phyloP scores from a whole-genome alignment of 768 basidiomycete genomes.

The Gautieria morchelliformis region DNA sequence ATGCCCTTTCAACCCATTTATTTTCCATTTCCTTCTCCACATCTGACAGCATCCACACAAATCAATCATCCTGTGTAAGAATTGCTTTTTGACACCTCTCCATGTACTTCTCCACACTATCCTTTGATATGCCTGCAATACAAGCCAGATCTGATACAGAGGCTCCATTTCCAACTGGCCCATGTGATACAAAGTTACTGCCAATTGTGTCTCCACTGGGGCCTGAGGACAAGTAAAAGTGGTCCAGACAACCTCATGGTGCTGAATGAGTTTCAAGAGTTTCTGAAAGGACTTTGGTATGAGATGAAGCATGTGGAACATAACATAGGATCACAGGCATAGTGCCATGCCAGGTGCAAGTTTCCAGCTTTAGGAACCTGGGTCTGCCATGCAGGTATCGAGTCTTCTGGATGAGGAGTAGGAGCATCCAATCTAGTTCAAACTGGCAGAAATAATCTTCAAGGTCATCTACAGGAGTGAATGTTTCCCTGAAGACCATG shows the following conservation, averaged over 20 bases:
- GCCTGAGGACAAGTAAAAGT: constrained; percentile 20
- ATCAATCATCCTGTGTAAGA: constrained; percentile 21
- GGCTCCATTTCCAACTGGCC: constrained; percentile 24
- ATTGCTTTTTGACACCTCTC: constrained; percentile 23
- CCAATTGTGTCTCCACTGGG: constrained; percentile 22
- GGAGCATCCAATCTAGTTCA: too few relatives aligned
- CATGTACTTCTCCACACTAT: constrained; percentile 22
- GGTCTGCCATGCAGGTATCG: constrained; percentile 13
- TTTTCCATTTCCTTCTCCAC: constrained; percentile 28
- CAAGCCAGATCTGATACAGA: constrained; percentile 22
- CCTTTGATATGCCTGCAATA: constrained; percentile 19
- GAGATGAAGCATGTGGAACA: constrained; percentile 19
- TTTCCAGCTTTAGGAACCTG: constrained; percentile 17
- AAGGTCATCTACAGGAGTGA: too few relatives aligned
- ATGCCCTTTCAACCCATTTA: constrained; percentile 24
- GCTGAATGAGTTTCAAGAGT: constrained; percentile 21
- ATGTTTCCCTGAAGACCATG: too few relatives aligned
- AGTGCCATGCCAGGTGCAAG: constrained; percentile 20
- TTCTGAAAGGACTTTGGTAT: constrained; percentile 19
- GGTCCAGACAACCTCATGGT: constrained; percentile 20
- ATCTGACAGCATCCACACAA: constrained; percentile 19
- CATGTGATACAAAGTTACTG: constrained; percentile 21
- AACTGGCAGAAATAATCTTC: too few relatives aligned
- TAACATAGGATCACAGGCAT: constrained; percentile 17
- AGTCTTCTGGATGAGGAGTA: constrained; percentile 7